Base-by-base conservation (phyloP, 257 asterid species). In the Nemophila menziesii region DNA sequence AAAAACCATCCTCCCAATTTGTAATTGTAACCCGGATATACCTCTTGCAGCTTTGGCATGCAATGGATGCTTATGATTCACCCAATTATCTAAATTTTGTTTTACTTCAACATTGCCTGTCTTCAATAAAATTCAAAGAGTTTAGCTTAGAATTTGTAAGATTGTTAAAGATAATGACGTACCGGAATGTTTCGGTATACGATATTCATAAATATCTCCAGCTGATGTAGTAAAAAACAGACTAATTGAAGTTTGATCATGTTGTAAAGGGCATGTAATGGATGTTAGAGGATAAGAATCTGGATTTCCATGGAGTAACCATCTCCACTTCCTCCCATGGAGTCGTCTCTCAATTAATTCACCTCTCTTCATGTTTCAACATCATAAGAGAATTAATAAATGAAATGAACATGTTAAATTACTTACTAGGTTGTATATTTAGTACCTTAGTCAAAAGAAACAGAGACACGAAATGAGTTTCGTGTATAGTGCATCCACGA, bases 271-370 rank as follows among this genome's bases (percentile, higher is more conserved):
- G 55, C 92, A 75, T 12, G 95, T 77, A 66, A 82, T 77, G 45
- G 97, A 79, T 41, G 92, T 62, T 22, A 86, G 36, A 10, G 22
- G 22, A 65, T 82, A 81, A 47, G 69, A 73, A 26, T 59, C 57
- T 18, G 97, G 94, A 40, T 64, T 82, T 51, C 80, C 82, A 66
- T 79, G 97, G 55, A 52, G 57, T 36, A 77, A 44, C 97, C 97
- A 86, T 71, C 74, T 82, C 97, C 97, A 79, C 58, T 86, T 86
- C 66, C 85, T 68, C 20, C 60, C 78, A 36, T 71, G 74, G 44
- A 73, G 58, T 37, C 87, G 62, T 52, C 96, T 66, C 53, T 86
- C 94, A 11, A 67, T 58, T 72, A 86, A 67, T 61, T 57, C 66
- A 33, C 94, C 94, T 16, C 55, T 75, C 93, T 82, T 48, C 37